Base-by-base conservation (phyloP, 2,329 filamentous ascomycete genomes). In the Stagonosporopsis vannaccii region DNA sequence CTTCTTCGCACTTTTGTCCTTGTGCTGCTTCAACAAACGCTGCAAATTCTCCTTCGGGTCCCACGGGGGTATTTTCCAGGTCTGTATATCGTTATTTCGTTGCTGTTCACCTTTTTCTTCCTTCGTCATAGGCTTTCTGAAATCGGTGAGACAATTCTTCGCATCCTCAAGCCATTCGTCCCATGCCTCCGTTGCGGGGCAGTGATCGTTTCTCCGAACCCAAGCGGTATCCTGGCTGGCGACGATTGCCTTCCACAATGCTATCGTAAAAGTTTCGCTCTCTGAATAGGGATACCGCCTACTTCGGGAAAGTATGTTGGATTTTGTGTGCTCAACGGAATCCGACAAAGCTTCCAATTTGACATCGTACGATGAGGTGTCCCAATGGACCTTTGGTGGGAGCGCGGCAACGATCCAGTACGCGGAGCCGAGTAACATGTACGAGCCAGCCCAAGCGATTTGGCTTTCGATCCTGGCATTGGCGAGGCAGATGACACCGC, bases 341-440 rank as follows among this genome's bases (percentile, higher is more conserved):
- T 74, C 71, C 6, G 70, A 69, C 6, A 77, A 63, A 12, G 67
- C 68, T 41, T 80, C 68, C 32, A 73, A 68, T 11, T 64, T 66
- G n/a, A 82, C 74, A 3, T 68, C 59, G 60, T 81, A 82, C 48
- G 76, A 77, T 4, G 74, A 72, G 0, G 78, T 75, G 55, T 83
- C 79, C 81, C 81, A 84, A 56, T 83, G 80, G 13, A 75, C 60
- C 28, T 77, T 75, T 15, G 70, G 66, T 1, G 80, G 80, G 17
- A 83, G 63, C 13, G 81, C 81, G 37, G 81, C 81, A 1, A 80
- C 80, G 17, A 80, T 76, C 81, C 81, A 84, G 62, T 84, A 82
- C 8, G 74, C 74, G 1, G 79, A 76, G 48, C 81, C 81, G 33
- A 82, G 77, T 12, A 82, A 64, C 72, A 83, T 79, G 62, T 81